Conservation (phyloP, 768 basidiomycete species). For the Asterophora parasitica region DNA sequence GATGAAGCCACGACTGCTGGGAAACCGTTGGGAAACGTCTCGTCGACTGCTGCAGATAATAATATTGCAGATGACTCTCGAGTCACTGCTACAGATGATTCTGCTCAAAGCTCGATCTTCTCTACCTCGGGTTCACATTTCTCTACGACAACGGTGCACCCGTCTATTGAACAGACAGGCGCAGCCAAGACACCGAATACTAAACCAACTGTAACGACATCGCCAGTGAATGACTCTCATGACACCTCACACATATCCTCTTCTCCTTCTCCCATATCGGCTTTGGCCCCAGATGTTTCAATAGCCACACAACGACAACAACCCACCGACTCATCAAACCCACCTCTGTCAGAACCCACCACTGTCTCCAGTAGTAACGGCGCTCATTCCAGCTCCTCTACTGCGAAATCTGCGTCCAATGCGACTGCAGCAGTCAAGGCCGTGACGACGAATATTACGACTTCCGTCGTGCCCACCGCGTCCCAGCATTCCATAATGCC, state of each 20-base stretch:
- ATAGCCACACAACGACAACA: neutral
- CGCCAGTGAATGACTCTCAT: neutral
- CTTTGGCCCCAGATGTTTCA: neutral
- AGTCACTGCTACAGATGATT: neutral
- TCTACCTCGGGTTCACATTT: neutral
- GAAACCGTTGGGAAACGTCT: neutral
- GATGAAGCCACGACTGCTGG: neutral
- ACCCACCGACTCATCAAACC: neutral
- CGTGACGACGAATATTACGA: slow-evolving; percentile 1
- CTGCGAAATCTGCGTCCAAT: neutral
- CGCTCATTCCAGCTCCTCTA: neutral
- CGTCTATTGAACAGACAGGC: neutral
- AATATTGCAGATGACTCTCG: neutral
- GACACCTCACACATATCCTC: neutral
- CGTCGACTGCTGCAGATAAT: neutral
- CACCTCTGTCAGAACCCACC: neutral
- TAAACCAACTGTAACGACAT: neutral
- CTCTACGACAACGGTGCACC: neutral
- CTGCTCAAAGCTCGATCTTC: neutral
- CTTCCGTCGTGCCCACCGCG: slow-evolving; percentile 7
- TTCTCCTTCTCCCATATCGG: neutral
- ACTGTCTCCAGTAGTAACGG: neutral
- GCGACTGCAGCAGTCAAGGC: neutral
- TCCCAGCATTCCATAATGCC: slow-evolving; percentile 16
- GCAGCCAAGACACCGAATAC: neutral